These are phyloP conservation scores for Hanseniaspora gamundiae DNA, from an alignment of 1,139 yeast species.

Conservation along the genomic window DNA sequence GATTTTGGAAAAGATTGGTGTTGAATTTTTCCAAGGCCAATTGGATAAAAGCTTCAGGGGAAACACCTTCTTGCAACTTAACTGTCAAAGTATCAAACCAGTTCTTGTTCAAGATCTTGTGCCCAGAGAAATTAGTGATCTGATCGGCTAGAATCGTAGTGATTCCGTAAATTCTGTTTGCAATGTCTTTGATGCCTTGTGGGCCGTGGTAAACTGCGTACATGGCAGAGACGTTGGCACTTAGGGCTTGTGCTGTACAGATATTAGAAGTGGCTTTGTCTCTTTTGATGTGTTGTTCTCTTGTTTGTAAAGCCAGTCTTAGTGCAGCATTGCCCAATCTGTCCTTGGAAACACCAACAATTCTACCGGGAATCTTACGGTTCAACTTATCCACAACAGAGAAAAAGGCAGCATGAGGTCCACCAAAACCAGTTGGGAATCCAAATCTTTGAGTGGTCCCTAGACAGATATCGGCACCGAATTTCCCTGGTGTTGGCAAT, in stretches of 20 bases:
- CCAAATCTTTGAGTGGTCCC: conserved; percentile 95
- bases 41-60: conserved; percentile 44
- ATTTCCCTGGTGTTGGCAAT: conserved; percentile 69
- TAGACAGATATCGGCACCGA: conserved; percentile 86
- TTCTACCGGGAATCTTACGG: conserved; percentile 92
- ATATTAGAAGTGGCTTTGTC: conserved; percentile 97
- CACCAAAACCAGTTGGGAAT: conserved; percentile 96
- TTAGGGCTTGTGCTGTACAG: conserved; percentile 93
- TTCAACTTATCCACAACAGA: conserved; percentile 69
- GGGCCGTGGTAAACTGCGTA: conserved; percentile 97
- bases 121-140: conserved; percentile 31
- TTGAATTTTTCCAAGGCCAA: conserved; percentile 49
- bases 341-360: conserved; percentile 88
- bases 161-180: conserved; percentile 63
- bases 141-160: conserved; percentile 60
- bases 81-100: conserved; percentile 89
- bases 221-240: conserved; percentile 92
- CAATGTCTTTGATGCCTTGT: conserved; percentile 71
- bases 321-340: conserved; percentile 80
- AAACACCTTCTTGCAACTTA: conserved; percentile 32
- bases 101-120: conserved; percentile 41
- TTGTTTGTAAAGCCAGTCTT: conserved; percentile 88
- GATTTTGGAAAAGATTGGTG: conserved; percentile 66
- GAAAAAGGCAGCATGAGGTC: conserved; percentile 97
- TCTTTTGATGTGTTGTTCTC: conserved; percentile 95